Conservation (phyloP, 1,284 basidiomycete species). For the Malassezia globosa region DNA sequence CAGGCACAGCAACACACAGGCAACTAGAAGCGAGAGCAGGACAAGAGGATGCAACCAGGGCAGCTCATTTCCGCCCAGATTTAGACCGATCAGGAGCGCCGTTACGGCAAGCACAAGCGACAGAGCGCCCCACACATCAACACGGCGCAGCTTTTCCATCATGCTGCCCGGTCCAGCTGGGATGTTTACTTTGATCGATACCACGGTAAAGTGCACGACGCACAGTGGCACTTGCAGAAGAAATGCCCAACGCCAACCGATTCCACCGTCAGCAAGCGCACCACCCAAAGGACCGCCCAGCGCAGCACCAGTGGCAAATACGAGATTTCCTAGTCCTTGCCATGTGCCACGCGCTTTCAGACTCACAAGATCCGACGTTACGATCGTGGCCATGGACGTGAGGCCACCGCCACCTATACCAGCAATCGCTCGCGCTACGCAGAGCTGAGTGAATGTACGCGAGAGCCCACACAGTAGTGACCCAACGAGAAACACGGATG, state of each 20-base stretch:
- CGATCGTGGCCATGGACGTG: conserved; percentile 49
- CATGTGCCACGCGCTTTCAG: conserved; percentile 49
- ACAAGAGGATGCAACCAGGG: conserved; percentile 37
- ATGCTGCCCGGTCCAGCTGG: conserved; percentile 47
- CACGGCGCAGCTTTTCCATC: conserved; percentile 48
- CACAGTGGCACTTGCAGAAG: conserved; percentile 47
- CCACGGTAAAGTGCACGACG: conserved; percentile 45
- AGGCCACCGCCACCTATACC: conserved; percentile 51
- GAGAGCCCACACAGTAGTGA: conserved; percentile 41
- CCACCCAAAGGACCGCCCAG: conserved; percentile 42
- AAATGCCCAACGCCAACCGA: conserved; percentile 45
- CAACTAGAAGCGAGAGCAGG: conserved; percentile 28
- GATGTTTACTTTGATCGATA: conserved; percentile 48
- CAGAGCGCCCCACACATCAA: conserved; percentile 47
- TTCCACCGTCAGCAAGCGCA: conserved; percentile 31
- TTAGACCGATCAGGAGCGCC: conserved; percentile 45
- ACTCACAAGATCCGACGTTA: conserved; percentile 49
- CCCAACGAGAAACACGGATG: conserved; percentile 38
- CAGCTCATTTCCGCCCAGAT: conserved; percentile 41
- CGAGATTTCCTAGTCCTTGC: conserved; percentile 47
- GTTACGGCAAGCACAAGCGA: conserved; percentile 47
- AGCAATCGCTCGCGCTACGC: conserved; percentile 47
- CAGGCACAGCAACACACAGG: conserved; percentile 54
- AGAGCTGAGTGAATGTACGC: conserved; percentile 39
- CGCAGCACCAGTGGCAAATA: conserved; percentile 45